These are phyloP conservation scores for Agroathelia rolfsii DNA, from an alignment of 1,284 basidiomycete genomes.

Conservation along the genomic window DNA sequence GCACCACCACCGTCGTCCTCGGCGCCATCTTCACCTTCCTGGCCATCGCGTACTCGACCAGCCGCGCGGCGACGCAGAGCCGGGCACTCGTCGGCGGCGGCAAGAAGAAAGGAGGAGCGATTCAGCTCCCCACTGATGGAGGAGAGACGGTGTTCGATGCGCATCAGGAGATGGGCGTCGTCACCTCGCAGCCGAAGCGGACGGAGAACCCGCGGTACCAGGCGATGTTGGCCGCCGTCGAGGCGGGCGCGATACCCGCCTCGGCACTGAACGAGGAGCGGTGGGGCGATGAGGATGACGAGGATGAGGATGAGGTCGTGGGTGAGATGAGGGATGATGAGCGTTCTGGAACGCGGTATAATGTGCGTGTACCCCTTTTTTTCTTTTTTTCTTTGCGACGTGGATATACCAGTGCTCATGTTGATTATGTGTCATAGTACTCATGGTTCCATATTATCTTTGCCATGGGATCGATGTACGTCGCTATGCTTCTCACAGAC, in stretches of 20 bases:
- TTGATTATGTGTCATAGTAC: slow-evolving; percentile 45
- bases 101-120: slow-evolving; percentile 45
- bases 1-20: slow-evolving; percentile 82
- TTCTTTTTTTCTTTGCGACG: no score
- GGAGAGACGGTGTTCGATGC: slow-evolving; percentile 34
- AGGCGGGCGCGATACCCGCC: slow-evolving; percentile 91
- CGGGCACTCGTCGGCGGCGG: slow-evolving; percentile 77
- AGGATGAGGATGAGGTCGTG: slow-evolving; percentile 58
- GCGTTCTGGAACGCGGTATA: slow-evolving; percentile 93
- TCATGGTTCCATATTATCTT: slow-evolving; percentile 99
- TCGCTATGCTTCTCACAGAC: slow-evolving; percentile 96
- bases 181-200: slow-evolving; percentile 78
- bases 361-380: slow-evolving; percentile 39
- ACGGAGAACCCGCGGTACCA: slow-evolving; percentile 90
- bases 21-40: slow-evolving; percentile 96
- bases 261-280: slow-evolving; percentile 84
- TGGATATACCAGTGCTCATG: slow-evolving; percentile 4
- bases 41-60: slow-evolving; percentile 96
- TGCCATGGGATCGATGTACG: slow-evolving; percentile 94
- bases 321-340: slow-evolving; percentile 87
- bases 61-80: slow-evolving; percentile 90
- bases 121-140: slow-evolving; percentile 53
- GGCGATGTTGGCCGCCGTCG: slow-evolving; percentile 89
- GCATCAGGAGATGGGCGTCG: slow-evolving; percentile 61
- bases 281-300: slow-evolving; percentile 68